These are phyloP conservation scores for Stenocarpella maydis DNA, from an alignment of 2,329 filamentous ascomycete genomes.

Conservation along the genomic window DNA sequence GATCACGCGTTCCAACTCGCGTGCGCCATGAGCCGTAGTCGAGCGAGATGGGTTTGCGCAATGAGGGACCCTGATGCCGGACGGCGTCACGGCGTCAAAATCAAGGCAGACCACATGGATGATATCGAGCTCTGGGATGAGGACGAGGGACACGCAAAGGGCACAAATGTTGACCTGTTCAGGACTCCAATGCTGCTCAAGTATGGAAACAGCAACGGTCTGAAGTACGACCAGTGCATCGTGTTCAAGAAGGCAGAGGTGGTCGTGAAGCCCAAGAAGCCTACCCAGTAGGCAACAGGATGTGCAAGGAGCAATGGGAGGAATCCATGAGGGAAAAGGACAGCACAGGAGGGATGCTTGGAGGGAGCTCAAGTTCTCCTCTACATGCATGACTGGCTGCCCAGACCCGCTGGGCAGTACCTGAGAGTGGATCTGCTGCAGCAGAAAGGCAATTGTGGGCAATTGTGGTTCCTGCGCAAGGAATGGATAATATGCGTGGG, in stretches of 20 bases:
- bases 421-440: too few relatives aligned
- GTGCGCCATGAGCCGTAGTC: not conserved
- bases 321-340: too few relatives aligned
- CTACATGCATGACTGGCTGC: too few relatives aligned
- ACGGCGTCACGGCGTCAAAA: not conserved
- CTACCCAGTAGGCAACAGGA: rapidly evolving
- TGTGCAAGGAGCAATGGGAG: rapidly evolving
- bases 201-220: not conserved
- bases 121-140: not conserved
- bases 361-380: not conserved
- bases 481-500: too few relatives aligned
- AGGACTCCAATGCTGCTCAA: not conserved
- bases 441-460: too few relatives aligned
- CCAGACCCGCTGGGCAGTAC: too few relatives aligned
- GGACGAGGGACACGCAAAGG: too few relatives aligned
- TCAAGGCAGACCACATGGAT: not conserved
- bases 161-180: not conserved
- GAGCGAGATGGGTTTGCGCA: not conserved
- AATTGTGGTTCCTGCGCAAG: too few relatives aligned
- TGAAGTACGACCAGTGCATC: not conserved
- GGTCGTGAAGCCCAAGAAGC: not conserved
- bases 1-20: not conserved
- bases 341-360: too few relatives aligned
- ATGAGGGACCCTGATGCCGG: not conserved
- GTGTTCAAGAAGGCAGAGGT: not conserved